Conservation (phyloP, 768 basidiomycete genomes). For the Agrocybe chaxingu region DNA sequence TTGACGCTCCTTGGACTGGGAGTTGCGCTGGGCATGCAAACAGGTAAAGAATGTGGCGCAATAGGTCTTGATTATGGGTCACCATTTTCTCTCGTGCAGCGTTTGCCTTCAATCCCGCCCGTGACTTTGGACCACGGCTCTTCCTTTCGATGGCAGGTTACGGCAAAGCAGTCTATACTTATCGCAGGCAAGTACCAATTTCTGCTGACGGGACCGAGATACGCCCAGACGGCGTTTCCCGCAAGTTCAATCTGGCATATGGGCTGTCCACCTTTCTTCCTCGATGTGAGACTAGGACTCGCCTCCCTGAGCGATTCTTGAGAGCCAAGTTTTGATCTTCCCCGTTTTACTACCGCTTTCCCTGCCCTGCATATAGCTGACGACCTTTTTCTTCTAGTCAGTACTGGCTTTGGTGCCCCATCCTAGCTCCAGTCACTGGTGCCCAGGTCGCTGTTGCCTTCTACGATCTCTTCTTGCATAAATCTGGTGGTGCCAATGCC, state of each 20-base stretch:
- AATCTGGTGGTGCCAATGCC: conserved; percentile 10
- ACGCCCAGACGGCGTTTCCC: too few species aligned
- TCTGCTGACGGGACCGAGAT: background rate
- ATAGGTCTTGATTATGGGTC: background rate
- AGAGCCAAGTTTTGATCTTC: background rate
- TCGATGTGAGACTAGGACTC: too few species aligned
- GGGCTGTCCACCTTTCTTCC: too few species aligned
- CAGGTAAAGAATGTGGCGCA: conserved; percentile 27
- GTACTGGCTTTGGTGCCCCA: conserved; percentile 74
- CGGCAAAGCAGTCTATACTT: conserved; percentile 47
- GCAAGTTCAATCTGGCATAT: too few species aligned
- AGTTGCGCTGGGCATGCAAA: conserved; percentile 58
- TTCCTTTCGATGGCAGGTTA: conserved; percentile 72
- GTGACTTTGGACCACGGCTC: conserved; percentile 68
- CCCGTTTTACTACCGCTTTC: background rate
- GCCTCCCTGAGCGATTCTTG: background rate
- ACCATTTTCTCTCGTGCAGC: conserved; percentile 25
- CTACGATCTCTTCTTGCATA: conserved; percentile 59
- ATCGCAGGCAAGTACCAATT: conserved; percentile 31
- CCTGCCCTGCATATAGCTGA: conserved; percentile 12
- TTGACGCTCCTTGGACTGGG: conserved; percentile 56
- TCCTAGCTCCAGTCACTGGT: conserved; percentile 58
- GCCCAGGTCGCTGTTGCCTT: conserved; percentile 47
- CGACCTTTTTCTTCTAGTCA: conserved; percentile 35
- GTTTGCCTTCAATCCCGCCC: conserved; percentile 66